Conservation (phyloP, 352 stramenopile genomes). For the Halophytophthora polymorphica region DNA sequence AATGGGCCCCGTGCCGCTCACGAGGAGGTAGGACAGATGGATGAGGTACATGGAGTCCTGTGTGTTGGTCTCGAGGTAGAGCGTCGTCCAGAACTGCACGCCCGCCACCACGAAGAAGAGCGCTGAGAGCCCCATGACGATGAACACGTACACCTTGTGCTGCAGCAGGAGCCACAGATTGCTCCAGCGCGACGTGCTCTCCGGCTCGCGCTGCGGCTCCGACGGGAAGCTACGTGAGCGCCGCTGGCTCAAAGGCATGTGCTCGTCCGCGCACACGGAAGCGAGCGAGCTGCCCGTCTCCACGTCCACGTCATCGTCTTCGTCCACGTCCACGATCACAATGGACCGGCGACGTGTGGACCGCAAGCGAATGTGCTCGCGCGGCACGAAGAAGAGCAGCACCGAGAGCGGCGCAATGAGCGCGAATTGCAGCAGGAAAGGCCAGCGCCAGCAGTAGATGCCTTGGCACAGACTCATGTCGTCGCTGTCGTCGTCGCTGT, state of each 20-base stretch:
- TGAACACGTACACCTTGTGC: constrained; percentile 68
- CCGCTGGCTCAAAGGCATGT: constrained; percentile 21
- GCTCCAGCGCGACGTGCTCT: constrained; percentile 33
- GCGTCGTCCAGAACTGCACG: constrained; percentile 83
- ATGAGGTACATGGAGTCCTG: constrained; percentile 75
- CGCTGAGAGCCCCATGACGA: constrained; percentile 75
- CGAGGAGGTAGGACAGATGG: constrained; percentile 69
- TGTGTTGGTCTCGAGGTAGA: constrained; percentile 82
- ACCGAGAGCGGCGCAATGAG: constrained; percentile 72
- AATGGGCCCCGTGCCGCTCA: constrained; percentile 74
- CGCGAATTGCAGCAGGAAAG: constrained; percentile 77
- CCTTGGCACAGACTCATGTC: constrained; percentile 53
- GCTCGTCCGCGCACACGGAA: constrained; percentile 24
- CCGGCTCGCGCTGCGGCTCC: constrained; percentile 8
- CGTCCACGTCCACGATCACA: constrained; percentile 53
- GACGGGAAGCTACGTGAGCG: constrained; percentile 6
- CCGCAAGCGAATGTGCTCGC: constrained; percentile 62
- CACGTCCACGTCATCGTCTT: constrained; percentile 35
- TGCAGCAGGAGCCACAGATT: constrained; percentile 52
- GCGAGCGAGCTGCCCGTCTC: constrained; percentile 22
- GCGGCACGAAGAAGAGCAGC: constrained; percentile 77
- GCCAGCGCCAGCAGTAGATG: constrained; percentile 87
- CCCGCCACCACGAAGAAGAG: constrained; percentile 83
- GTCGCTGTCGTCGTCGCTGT: constrained; percentile 23
- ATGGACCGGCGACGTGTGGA: constrained; percentile 54